Percentiles rank a stretch among this genome's conserved stretches.
phyloP scores from a whole-genome alignment of 352 stramenopile genomes.

The Globisporangium lucens region DNA sequence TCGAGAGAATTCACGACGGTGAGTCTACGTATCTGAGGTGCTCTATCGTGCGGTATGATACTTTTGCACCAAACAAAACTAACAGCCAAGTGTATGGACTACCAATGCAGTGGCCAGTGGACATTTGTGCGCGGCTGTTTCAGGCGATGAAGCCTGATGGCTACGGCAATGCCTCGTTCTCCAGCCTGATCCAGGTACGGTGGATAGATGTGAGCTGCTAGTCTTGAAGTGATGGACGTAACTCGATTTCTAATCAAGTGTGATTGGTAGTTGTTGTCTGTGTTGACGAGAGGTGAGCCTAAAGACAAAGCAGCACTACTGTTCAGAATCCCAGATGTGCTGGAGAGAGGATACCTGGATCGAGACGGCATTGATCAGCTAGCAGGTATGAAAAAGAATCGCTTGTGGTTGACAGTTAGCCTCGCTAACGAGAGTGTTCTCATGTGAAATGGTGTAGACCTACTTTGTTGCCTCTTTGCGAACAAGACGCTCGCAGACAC shows the following conservation, averaged over 20 bases:
- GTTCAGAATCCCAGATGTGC: conserved; percentile 40
- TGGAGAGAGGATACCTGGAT: conserved; percentile 29
- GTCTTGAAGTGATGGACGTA: not conserved
- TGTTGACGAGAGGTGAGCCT: conserved; percentile 32
- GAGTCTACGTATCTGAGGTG: not conserved
- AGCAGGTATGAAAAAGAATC: conserved; percentile 28
- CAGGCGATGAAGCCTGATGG: conserved; percentile 48
- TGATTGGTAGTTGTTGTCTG: conserved; percentile 35
- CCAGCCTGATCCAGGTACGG: conserved; percentile 54
- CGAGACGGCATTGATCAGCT: conserved; percentile 38
- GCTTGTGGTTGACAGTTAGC: no score
- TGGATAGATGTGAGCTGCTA: not conserved
- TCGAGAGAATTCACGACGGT: conserved; percentile 46
- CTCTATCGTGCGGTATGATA: no score
- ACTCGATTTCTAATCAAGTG: not conserved
- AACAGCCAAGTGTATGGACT: not conserved
- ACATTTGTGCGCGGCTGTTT: conserved; percentile 41
- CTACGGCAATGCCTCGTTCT: conserved; percentile 64
- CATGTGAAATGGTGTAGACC: conserved; percentile 23
- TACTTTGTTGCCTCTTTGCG: conserved; percentile 45
- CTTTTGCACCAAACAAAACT: not conserved
- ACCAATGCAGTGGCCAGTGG: conserved; percentile 36
- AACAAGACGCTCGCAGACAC: conserved; percentile 31
- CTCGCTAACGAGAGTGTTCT: not conserved
- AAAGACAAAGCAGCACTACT: conserved; percentile 56